phyloP scores from a whole-genome alignment of 2,329 filamentous ascomycete genomes.

The Cyanodermella asteris region DNA sequence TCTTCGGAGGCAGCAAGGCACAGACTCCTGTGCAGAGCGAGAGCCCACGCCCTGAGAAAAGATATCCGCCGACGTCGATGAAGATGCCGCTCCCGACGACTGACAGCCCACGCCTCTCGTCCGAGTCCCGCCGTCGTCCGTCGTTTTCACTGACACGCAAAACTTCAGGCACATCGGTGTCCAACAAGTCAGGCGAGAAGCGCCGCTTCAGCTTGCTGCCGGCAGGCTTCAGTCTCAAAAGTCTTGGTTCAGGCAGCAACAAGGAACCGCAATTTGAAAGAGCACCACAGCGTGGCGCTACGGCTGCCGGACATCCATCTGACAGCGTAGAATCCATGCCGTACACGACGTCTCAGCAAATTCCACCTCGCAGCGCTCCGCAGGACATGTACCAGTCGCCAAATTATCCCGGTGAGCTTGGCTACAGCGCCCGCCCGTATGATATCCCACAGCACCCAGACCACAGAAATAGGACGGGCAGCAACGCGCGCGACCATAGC shows the following conservation, averaged over 20 bases:
- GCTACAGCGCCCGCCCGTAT: too few relatives aligned
- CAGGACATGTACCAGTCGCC: too few relatives aligned
- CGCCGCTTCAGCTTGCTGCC: slow-evolving; percentile 29
- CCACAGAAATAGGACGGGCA: too few relatives aligned
- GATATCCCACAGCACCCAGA: too few relatives aligned
- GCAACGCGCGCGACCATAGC: too few relatives aligned
- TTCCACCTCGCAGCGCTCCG: too few relatives aligned
- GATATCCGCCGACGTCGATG: slow-evolving; percentile 86
- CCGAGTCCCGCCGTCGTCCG: slow-evolving; percentile 24
- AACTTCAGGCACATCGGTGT: slow-evolving; percentile 15
- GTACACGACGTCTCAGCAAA: too few relatives aligned
- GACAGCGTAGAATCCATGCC: too few relatives aligned
- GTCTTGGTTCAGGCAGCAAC: slow-evolving; percentile 17
- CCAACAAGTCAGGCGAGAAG: slow-evolving; percentile 16
- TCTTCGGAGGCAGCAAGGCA: slow-evolving; percentile 40
- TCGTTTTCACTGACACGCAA: slow-evolving; percentile 24
- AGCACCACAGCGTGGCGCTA: too few relatives aligned
- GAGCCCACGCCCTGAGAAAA: slow-evolving; percentile 33
- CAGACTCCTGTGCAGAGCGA: slow-evolving; percentile 23
- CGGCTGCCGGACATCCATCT: too few relatives aligned
- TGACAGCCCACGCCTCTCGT: slow-evolving; percentile 20
- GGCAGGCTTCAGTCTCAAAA: slow-evolving; percentile 20
- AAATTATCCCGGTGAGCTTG: too few relatives aligned
- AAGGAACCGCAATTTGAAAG: too few relatives aligned
- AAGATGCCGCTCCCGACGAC: slow-evolving; percentile 19